Percentiles rank a stretch among this genome's conserved stretches.
These are phyloP conservation scores for Exophiala aquamarina DNA, from an alignment of 2,329 filamentous ascomycete genomes.

Conservation along the genomic window DNA sequence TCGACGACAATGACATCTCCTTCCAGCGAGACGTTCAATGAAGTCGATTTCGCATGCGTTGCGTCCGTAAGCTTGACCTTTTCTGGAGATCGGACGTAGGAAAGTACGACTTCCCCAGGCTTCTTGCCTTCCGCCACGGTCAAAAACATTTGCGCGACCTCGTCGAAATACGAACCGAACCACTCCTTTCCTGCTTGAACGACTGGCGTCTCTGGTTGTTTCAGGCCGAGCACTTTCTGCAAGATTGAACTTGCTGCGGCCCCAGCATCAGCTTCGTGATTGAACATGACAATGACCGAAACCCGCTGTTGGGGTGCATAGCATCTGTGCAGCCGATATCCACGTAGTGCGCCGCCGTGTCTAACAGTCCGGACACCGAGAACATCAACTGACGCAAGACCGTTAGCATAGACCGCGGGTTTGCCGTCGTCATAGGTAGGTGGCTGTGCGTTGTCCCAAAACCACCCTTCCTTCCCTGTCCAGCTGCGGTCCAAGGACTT, in stretches of 20 bases:
- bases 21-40: conserved; percentile 32
- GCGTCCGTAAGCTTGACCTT: conserved; percentile 23
- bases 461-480: conserved; percentile 36
- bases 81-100: conserved; percentile 14
- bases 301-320: conserved; percentile 37
- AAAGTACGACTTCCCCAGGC: conserved; percentile 5
- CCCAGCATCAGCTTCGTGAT: conserved; percentile 37
- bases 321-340: conserved; percentile 39
- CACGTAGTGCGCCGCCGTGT: conserved; percentile 45
- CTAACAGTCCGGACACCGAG: conserved; percentile 33
- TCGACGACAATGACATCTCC: conserved; percentile 33
- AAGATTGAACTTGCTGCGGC: conserved; percentile 34
- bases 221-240: conserved; percentile 31
- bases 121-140: conserved; percentile 27
- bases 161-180: conserved; percentile 41
- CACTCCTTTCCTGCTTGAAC: conserved; percentile 29
- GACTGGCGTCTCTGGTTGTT: conserved; percentile 13
- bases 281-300: conserved; percentile 43
- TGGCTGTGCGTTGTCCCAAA: conserved; percentile 31
- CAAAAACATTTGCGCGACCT: conserved; percentile 1
- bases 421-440: conserved; percentile 37
- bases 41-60: conserved; percentile 21
- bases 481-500: conserved; percentile 38
- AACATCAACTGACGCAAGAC: conserved; percentile 33
- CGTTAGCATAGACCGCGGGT: conserved; percentile 39